phyloP scores from a whole-genome alignment of 257 asterid genomes.

The Vinca minor region DNA sequence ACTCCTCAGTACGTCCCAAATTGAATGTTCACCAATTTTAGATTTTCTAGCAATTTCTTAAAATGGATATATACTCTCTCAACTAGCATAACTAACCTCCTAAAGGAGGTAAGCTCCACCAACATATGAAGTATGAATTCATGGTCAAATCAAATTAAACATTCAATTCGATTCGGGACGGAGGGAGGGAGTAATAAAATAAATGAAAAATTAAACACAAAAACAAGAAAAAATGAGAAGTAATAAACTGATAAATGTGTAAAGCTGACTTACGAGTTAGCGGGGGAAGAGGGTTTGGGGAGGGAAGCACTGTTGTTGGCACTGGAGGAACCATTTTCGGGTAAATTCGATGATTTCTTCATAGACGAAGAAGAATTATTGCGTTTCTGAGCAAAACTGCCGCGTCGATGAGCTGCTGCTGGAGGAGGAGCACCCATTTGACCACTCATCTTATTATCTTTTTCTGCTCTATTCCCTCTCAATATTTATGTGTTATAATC shows the following conservation, averaged over 20 bases:
- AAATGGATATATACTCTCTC: too few relatives aligned
- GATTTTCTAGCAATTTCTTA: too few relatives aligned
- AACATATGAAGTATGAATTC: too few relatives aligned
- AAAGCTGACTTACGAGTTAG: constrained; percentile 38
- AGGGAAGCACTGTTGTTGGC: constrained; percentile 25
- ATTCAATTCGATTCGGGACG: too few relatives aligned
- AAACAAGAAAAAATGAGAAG: background rate
- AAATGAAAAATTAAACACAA: background rate
- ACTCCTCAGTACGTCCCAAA: too few relatives aligned
- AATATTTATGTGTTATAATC: background rate
- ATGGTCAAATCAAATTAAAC: too few relatives aligned
- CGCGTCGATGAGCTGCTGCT: constrained; percentile 40
- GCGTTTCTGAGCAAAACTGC: constrained; percentile 40
- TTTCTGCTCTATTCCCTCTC: background rate
- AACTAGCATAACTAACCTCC: too few relatives aligned
- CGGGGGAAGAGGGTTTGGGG: constrained; percentile 47
- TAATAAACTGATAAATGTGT: background rate
- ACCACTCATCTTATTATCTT: constrained; percentile 27
- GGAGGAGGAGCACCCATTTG: constrained; percentile 36
- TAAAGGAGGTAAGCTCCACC: too few relatives aligned
- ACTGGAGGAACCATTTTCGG: constrained; percentile 41
- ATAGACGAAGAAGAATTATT: constrained; percentile 21
- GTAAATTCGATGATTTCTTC: constrained; percentile 36
- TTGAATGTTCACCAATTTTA: too few relatives aligned
- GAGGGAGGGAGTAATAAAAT: too few relatives aligned